Conservation (phyloP, 805 yeast species). For the Kregervanrija delftensis region DNA sequence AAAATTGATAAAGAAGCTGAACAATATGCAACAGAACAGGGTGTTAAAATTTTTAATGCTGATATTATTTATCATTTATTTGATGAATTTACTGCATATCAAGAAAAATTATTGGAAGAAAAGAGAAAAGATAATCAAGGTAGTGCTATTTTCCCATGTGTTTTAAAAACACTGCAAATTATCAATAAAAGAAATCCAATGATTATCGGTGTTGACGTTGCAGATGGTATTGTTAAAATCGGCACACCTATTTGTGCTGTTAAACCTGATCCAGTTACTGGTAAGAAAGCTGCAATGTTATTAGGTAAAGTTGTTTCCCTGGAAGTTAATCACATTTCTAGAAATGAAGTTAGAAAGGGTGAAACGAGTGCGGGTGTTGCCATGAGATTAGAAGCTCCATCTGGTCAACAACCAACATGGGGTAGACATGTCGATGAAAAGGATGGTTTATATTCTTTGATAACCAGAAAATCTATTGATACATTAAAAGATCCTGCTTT, state of each 20-base stretch:
- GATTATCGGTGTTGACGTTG: slow-evolving; percentile 98
- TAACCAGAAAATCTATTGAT: slow-evolving; percentile 86
- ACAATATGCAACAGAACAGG: slow-evolving; percentile 92
- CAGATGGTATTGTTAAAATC: slow-evolving; percentile 79
- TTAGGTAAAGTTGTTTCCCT: slow-evolving; percentile 88
- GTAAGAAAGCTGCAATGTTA: slow-evolving; percentile 59
- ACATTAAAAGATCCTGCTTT: slow-evolving; percentile 98
- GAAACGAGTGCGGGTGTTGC: slow-evolving; percentile 98
- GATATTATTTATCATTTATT: slow-evolving; percentile 95
- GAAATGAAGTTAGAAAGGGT: slow-evolving; percentile 78
- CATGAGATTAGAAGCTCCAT: slow-evolving; percentile 90
- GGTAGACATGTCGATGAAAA: slow-evolving; percentile 97
- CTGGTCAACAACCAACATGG: slow-evolving; percentile 93
- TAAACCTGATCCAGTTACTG: slow-evolving; percentile 79
- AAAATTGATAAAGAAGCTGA: slow-evolving; percentile 97
- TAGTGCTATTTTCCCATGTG: slow-evolving; percentile 92
- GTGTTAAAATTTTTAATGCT: slow-evolving; percentile 87
- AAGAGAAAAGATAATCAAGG: slow-evolving; percentile 85
- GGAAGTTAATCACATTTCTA: slow-evolving; percentile 91
- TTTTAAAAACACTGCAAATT: slow-evolving; percentile 87
- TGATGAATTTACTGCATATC: slow-evolving; percentile 91
- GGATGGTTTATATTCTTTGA: slow-evolving; percentile 84
- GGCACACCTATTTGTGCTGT: slow-evolving; percentile 98
- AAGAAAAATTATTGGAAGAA: slow-evolving; percentile 76
- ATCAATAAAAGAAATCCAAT: slow-evolving; percentile 98